phyloP scores from a whole-genome alignment of 2,329 filamentous ascomycete species.

The Diaporthe citrichinensis region DNA sequence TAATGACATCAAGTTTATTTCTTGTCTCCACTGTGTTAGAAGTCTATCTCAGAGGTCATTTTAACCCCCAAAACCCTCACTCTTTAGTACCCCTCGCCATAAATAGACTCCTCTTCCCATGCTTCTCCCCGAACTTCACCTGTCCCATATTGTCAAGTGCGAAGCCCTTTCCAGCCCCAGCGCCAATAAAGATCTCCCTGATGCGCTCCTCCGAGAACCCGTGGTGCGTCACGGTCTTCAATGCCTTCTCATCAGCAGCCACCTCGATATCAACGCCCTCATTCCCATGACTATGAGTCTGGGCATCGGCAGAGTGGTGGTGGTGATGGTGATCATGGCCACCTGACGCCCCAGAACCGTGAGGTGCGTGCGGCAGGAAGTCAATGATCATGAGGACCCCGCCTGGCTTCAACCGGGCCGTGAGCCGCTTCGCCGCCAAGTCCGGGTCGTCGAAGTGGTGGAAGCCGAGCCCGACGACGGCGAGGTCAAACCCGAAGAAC shows the following conservation, averaged over 20 bases:
- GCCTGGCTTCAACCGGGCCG: constrained; percentile 73
- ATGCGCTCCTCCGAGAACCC: constrained; percentile 76
- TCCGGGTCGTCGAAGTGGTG: constrained; percentile 78
- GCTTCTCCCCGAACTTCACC: constrained; percentile 38
- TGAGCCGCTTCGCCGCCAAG: constrained; percentile 71
- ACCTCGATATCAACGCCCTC: background rate
- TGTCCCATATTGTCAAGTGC: constrained; percentile 63
- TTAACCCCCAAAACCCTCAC: constrained; percentile 35
- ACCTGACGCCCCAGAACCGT: background rate
- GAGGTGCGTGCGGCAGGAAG: constrained; percentile 69
- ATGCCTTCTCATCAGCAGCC: constrained; percentile 38
- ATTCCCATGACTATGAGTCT: background rate
- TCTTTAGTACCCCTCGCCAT: constrained; percentile 65
- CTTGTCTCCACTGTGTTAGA: background rate
- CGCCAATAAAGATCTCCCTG: constrained; percentile 72
- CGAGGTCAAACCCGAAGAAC: constrained; percentile 79
- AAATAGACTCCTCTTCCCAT: constrained; percentile 60
- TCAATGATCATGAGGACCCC: constrained; percentile 79
- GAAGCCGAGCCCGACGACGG: constrained; percentile 68
- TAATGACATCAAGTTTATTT: background rate
- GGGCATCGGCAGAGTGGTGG: background rate
- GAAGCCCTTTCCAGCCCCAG: constrained; percentile 72
- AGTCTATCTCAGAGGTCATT: background rate
- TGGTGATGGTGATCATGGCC: background rate
- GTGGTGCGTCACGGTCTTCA: constrained; percentile 72